Percentiles rank a stretch among this genome's conserved stretches.
Evolutionary conservation across 2,329 filamentous ascomycete species (phyloP).

Genomic region (Cercospora brassicicola): DNA sequence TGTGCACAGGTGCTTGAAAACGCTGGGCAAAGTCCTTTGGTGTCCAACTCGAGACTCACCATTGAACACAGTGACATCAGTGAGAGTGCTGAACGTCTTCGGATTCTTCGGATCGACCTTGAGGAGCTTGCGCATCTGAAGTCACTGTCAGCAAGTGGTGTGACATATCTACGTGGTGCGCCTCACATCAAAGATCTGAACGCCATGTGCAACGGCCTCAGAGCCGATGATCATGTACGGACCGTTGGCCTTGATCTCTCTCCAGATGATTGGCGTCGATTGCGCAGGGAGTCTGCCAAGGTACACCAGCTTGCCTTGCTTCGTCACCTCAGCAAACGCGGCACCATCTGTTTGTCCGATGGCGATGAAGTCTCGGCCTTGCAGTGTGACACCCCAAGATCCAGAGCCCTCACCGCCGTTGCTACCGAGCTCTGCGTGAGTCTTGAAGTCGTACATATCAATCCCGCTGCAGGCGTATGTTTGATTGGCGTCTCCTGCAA

Average conservation of each 20-base stretch:
- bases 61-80: conserved; percentile 22
- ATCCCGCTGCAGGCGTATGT: conserved; percentile 52
- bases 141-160: conserved; percentile 60
- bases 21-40: background rate
- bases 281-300: conserved; percentile 56
- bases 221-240: conserved; percentile 47
- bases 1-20: background rate
- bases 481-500: conserved; percentile 49
- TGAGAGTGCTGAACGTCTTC: conserved; percentile 45
- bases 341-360: conserved; percentile 58
- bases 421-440: conserved; percentile 56
- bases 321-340: conserved; percentile 55
- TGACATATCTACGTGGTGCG: background rate
- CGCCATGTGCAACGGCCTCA: conserved; percentile 54
- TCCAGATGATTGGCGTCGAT: conserved; percentile 52
- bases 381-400: conserved; percentile 58
- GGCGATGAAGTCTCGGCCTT: conserved; percentile 57
- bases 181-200: conserved; percentile 60
- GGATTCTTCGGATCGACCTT: conserved; percentile 47
- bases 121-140: conserved; percentile 48
- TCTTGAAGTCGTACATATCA: conserved; percentile 58
- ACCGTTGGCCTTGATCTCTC: conserved; percentile 53
- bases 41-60: background rate
- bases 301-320: conserved; percentile 54
- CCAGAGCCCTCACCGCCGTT: conserved; percentile 46